These are phyloP conservation scores for Dactylella cylindrospora DNA, from an alignment of 2,329 filamentous ascomycete species.

Conservation along the genomic window DNA sequence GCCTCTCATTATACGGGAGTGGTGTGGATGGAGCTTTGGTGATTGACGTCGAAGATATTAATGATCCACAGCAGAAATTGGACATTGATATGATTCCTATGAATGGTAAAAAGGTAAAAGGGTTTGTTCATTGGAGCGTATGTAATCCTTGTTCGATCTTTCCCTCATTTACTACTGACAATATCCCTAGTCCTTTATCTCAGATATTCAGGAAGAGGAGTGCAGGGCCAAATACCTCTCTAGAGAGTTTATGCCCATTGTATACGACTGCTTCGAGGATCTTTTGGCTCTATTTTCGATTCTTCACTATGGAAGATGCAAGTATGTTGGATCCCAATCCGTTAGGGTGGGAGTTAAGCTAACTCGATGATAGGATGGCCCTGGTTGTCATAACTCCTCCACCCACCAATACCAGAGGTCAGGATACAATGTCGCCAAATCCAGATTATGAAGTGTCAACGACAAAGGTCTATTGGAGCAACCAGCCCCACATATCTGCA, in stretches of 20 bases:
- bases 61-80: background rate
- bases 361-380: slow-evolving; percentile 40
- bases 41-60: slow-evolving; percentile 20
- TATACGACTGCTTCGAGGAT: slow-evolving; percentile 32
- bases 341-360: no score
- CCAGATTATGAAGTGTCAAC: slow-evolving; percentile 17
- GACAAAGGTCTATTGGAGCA: slow-evolving; percentile 25
- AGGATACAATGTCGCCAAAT: slow-evolving; percentile 8
- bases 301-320: slow-evolving; percentile 26
- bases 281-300: slow-evolving; percentile 8
- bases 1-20: slow-evolving; percentile 6
- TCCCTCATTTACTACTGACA: background rate
- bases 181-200: slow-evolving; percentile 16
- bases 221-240: slow-evolving; percentile 9
- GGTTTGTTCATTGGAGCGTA: slow-evolving; percentile 33
- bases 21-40: slow-evolving; percentile 26
- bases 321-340: slow-evolving; percentile 10
- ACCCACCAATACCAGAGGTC: slow-evolving; percentile 8
- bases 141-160: background rate
- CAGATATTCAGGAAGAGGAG: slow-evolving; percentile 2
- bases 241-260: slow-evolving; percentile 20
- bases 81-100: slow-evolving; percentile 29
- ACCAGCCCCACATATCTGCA: slow-evolving; percentile 19
- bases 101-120: slow-evolving; percentile 24
- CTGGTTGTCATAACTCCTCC: slow-evolving; percentile 29